phyloP scores from a whole-genome alignment of 768 basidiomycete species.

The Neoboletus magnificus region DNA sequence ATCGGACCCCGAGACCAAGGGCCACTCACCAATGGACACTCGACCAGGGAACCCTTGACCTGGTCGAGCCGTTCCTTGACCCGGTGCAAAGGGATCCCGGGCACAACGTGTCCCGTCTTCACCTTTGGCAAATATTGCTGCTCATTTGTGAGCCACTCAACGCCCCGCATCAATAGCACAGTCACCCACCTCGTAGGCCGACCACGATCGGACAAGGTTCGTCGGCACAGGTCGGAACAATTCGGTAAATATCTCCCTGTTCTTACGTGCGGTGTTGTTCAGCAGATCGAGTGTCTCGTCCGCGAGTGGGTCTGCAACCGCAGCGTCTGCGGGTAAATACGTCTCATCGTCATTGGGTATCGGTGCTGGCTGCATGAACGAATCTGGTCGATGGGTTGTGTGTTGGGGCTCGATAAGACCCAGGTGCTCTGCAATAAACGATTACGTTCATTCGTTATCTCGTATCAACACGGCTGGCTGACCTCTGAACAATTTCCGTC shows the following conservation, averaged over 20 bases:
- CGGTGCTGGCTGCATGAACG: slow-evolving; percentile 82
- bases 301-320: slow-evolving; percentile 77
- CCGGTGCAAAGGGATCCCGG: slow-evolving; percentile 59
- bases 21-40: slow-evolving; percentile 62
- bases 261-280: slow-evolving; percentile 69
- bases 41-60: slow-evolving; percentile 71
- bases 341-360: slow-evolving; percentile 66
- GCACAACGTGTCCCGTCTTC: slow-evolving; percentile 78
- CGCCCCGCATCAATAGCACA: slow-evolving; percentile 4
- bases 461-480: slow-evolving; percentile 7
- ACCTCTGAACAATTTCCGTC: slow-evolving; percentile 84
- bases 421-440: slow-evolving; percentile 62
- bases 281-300: slow-evolving; percentile 58
- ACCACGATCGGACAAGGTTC: slow-evolving; percentile 77
- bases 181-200: slow-evolving; percentile 64
- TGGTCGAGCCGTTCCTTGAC: slow-evolving; percentile 73
- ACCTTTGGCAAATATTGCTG: slow-evolving; percentile 74
- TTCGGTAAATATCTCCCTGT: slow-evolving; percentile 83
- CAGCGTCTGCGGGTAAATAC: slow-evolving; percentile 49
- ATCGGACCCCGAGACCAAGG: background rate
- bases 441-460: background rate
- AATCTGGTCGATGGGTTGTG: slow-evolving; percentile 36
- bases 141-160: slow-evolving; percentile 6
- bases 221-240: slow-evolving; percentile 84
- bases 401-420: slow-evolving; percentile 79